Base-by-base conservation (phyloP, 495 filamentous ascomycete genomes). In the Corynascus novoguineensis region DNA sequence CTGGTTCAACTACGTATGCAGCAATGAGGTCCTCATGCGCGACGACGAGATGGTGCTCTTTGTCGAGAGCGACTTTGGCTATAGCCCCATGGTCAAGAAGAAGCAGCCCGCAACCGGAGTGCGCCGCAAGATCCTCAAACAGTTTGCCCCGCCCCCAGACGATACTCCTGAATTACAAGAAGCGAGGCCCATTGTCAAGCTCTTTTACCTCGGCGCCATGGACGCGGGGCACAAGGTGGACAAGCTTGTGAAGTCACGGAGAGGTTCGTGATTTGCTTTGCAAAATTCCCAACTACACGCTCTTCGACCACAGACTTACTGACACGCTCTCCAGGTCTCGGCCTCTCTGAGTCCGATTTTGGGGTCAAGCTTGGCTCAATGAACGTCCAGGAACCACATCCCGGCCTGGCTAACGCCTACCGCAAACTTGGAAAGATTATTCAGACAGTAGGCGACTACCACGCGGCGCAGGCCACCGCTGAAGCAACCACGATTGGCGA, bases 41-140 rank as follows among this genome's bases (percentile, higher is more conserved):
- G 95, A 99, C 69, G 92, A 96, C 57, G 95, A 99, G 70, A 89
- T 97, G 80, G 84, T 95, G 5, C 83, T 97, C 37, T 99, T 99
- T 59, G 91, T 97, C 22, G 95, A 99, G 69, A 93, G 90, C 63
- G 95, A 99, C 71, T 96, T 96, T 70, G 95, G 95, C 22, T 99
- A 99, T 68, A 96, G 90, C 64, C 95, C 95, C 5, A 87, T 97
- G 58, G 85, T 97, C 19, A 84, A 90, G 63, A 87, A 90, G 78
- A 96, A 95, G 75, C 95, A 99, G 72, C 95, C 95, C 6, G 95
- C 95, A 15, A 99, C 95, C 0, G 95, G 95, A 37, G 90, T 97
- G 54, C 83, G 92, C 40, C 83, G 95, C 62, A 93, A 95, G 73
- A 84, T 97, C 40, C 79, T 99, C 71, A 99, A 99, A 77, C 95